A percentile compares a stretch with the other conserved stretches of the same genome.
Evolutionary conservation across 345 rosid genomes (phyloP).

Genomic region (Luvunga scandens): DNA sequence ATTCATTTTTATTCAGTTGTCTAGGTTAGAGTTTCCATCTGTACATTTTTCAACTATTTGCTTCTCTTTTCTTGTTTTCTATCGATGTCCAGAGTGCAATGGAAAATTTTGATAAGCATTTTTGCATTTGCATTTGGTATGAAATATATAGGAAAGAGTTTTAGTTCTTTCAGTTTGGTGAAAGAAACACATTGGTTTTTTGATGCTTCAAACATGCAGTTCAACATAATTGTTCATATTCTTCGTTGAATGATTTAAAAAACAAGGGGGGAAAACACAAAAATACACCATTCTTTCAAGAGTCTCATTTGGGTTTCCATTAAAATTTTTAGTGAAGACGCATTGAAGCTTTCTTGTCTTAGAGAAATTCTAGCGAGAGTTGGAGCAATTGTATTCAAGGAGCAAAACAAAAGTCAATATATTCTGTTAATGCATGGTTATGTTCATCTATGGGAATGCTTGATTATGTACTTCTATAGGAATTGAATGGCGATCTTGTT

Average conservation of each 20-base stretch:
- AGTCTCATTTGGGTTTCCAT: background rate
- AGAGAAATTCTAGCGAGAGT: background rate
- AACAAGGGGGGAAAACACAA: background rate
- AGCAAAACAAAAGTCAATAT: background rate
- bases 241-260: background rate
- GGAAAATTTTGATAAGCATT: background rate
- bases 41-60: background rate
- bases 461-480: too few relatives aligned
- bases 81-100: background rate
- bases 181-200: background rate
- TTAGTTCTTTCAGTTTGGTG: background rate
- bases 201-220: background rate
- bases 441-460: background rate
- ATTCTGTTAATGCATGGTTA: background rate
- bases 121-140: background rate
- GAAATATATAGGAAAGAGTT: constrained; percentile 4
- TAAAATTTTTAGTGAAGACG: background rate
- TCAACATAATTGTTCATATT: background rate
- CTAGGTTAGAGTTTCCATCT: background rate
- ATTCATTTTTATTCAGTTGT: background rate
- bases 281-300: background rate
- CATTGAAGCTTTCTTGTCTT: background rate
- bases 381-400: background rate
- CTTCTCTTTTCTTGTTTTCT: background rate
- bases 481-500: background rate